These are phyloP conservation scores for Kalmusia sp. DNA, from an alignment of 2,329 filamentous ascomycete genomes.

Conservation along the genomic window DNA sequence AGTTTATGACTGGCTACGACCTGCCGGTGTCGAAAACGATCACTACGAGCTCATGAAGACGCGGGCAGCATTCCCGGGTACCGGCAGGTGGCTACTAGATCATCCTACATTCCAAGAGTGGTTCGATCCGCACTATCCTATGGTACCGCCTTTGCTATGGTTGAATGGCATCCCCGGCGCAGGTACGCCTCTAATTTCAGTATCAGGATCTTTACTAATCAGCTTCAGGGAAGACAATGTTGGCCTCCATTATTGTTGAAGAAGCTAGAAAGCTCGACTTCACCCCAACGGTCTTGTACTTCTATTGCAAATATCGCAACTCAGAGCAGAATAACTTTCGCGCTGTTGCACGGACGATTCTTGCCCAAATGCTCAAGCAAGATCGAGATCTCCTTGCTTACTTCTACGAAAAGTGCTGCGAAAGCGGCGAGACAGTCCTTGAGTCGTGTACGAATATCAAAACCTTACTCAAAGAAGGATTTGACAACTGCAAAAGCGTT, in stretches of 20 bases:
- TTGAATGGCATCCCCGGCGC: constrained; percentile 51
- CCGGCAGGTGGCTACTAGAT: constrained; percentile 21
- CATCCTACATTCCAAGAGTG: constrained; percentile 21
- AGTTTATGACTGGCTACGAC: constrained; percentile 19
- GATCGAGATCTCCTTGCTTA: constrained; percentile 34
- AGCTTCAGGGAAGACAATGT: constrained; percentile 50
- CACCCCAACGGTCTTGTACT: constrained; percentile 35
- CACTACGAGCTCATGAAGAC: constrained; percentile 15
- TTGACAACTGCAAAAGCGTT: constrained; percentile 31
- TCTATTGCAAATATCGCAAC: constrained; percentile 51
- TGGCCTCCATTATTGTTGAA: constrained; percentile 51
- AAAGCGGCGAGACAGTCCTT: constrained; percentile 34
- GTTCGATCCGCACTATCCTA: constrained; percentile 18
- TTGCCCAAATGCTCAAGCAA: constrained; percentile 41
- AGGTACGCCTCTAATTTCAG: constrained; percentile 31
- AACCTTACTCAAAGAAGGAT: constrained; percentile 41
- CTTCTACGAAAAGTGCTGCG: constrained; percentile 36
- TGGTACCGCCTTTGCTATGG: constrained; percentile 41
- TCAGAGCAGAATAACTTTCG: constrained; percentile 31
- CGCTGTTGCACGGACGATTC: constrained; percentile 39
- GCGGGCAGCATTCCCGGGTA: constrained; percentile 7
- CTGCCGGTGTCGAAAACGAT: constrained; percentile 15
- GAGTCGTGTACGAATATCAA: constrained; percentile 27
- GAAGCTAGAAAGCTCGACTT: constrained; percentile 31
- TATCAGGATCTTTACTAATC: background rate